Percentiles rank a stretch among this genome's conserved stretches.
Conservation (phyloP, 1,139 yeast genomes). For the Nakaseomyces nivariensis region DNA sequence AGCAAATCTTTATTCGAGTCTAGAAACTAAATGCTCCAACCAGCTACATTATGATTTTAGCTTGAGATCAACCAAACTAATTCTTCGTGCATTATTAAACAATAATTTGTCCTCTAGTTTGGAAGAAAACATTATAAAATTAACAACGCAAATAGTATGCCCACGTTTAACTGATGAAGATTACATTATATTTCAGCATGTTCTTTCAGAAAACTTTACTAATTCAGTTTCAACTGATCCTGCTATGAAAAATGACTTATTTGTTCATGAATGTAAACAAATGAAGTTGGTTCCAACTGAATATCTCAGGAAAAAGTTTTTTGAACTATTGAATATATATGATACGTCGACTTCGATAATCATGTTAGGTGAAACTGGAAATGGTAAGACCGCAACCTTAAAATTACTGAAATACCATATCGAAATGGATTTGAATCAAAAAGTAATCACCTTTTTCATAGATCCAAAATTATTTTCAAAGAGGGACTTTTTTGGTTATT, state of each 20-base stretch:
- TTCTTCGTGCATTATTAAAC: neutral
- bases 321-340: neutral
- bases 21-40: slow-evolving; percentile 34
- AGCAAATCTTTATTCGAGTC: slow-evolving; percentile 45
- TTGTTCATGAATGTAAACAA: too few species aligned
- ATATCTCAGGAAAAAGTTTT: neutral
- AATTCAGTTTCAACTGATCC: too few species aligned
- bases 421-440: slow-evolving; percentile 31
- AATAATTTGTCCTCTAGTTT: neutral
- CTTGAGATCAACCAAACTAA: slow-evolving; percentile 30
- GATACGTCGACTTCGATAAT: slow-evolving; percentile 33
- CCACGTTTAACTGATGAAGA: neutral
- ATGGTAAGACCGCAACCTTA: slow-evolving; percentile 61
- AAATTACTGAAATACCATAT: slow-evolving; percentile 41
- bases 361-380: slow-evolving; percentile 67
- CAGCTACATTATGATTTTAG: slow-evolving; percentile 91
- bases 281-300: neutral
- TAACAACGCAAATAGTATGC: neutral
- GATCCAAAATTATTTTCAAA: slow-evolving; percentile 73
- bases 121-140: neutral
- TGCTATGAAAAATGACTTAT: too few species aligned
- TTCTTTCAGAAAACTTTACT: too few species aligned
- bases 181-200: neutral
- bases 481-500: slow-evolving; percentile 54
- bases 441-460: slow-evolving; percentile 39